These are phyloP conservation scores for Pichia nakasei DNA, from an alignment of 805 yeast species.

Conservation along the genomic window DNA sequence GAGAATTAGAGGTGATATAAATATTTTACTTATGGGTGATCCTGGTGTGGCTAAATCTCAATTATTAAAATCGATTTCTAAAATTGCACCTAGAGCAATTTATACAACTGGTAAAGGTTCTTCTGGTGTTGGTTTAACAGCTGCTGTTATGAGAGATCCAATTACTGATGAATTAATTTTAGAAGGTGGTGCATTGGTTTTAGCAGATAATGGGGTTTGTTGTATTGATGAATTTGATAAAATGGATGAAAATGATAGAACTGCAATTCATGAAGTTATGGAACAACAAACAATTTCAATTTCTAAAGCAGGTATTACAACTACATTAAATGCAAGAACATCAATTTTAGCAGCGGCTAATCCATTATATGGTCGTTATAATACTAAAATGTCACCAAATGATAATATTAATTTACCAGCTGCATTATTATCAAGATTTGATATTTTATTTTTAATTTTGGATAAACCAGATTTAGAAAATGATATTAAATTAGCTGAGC, in stretches of 20 bases:
- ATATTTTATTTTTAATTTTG: slow-evolving; percentile 74
- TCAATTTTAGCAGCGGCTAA: slow-evolving; percentile 98
- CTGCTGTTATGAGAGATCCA: slow-evolving; percentile 98
- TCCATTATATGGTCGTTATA: slow-evolving; percentile 91
- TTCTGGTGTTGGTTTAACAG: slow-evolving; percentile 97
- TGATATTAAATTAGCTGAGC: slow-evolving; percentile 84
- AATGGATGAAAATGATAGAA: slow-evolving; percentile 95
- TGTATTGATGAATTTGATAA: slow-evolving; percentile 98
- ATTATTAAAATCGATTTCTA: slow-evolving; percentile 79
- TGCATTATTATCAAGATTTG: slow-evolving; percentile 91
- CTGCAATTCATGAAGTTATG: slow-evolving; percentile 99
- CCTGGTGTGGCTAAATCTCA: slow-evolving; percentile 99
- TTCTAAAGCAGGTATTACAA: slow-evolving; percentile 95
- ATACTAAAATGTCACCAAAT: slow-evolving; percentile 80
- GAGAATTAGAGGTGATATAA: slow-evolving; percentile 95
- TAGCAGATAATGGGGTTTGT: slow-evolving; percentile 96
- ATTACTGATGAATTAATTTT: slow-evolving; percentile 98
- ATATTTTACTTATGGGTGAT: slow-evolving; percentile 95
- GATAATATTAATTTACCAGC: slow-evolving; percentile 96
- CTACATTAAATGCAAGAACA: slow-evolving; percentile 91
- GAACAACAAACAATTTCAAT: slow-evolving; percentile 98
- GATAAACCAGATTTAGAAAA: slow-evolving; percentile 74
- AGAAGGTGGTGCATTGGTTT: slow-evolving; percentile 96
- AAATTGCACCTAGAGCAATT: slow-evolving; percentile 92
- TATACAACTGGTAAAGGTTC: slow-evolving; percentile 98